phyloP scores from a whole-genome alignment of 495 filamentous ascomycete genomes.

The Penicillium canescens region DNA sequence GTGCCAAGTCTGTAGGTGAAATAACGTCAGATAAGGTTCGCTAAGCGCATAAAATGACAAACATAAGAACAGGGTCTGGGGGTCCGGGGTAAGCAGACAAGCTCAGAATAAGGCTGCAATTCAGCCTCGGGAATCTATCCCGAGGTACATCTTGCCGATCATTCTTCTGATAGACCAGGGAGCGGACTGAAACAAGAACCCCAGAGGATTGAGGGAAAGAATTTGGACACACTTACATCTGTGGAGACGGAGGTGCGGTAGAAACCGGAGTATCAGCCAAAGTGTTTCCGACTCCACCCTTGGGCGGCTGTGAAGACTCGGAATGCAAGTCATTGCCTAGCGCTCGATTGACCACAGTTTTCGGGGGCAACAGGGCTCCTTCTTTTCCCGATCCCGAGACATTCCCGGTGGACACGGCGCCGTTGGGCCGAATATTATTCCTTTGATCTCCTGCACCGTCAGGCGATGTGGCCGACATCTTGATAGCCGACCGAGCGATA shows the following conservation, averaged over 20 bases:
- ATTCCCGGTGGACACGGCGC: conserved; percentile 25
- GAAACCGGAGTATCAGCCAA: conserved; percentile 69
- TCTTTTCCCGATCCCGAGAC: conserved; percentile 33
- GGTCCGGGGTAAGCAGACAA: not conserved
- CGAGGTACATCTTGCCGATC: conserved; percentile 5
- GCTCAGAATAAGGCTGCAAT: not conserved
- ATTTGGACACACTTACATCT: conserved; percentile 55
- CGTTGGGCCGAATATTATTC: conserved; percentile 22
- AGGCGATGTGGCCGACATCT: conserved; percentile 43
- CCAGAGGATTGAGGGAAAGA: conserved; percentile 14
- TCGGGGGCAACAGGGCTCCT: conserved; percentile 38
- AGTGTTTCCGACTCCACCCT: conserved; percentile 55
- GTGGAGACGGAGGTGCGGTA: conserved; percentile 69
- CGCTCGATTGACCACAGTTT: conserved; percentile 46
- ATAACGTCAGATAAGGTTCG: conserved; percentile 11
- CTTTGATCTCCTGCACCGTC: conserved; percentile 27
- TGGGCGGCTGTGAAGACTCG: conserved; percentile 44
- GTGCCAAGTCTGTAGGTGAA: conserved; percentile 9
- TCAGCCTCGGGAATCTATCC: not conserved
- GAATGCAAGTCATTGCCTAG: conserved; percentile 50
- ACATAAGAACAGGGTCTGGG: not conserved
- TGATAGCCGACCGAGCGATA: conserved; percentile 63
- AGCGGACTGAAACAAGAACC: conserved; percentile 9
- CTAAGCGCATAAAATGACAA: not conserved
- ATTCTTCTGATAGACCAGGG: conserved; percentile 18